Conservation (phyloP, 306 rosid species). For the Vicia villosa region DNA sequence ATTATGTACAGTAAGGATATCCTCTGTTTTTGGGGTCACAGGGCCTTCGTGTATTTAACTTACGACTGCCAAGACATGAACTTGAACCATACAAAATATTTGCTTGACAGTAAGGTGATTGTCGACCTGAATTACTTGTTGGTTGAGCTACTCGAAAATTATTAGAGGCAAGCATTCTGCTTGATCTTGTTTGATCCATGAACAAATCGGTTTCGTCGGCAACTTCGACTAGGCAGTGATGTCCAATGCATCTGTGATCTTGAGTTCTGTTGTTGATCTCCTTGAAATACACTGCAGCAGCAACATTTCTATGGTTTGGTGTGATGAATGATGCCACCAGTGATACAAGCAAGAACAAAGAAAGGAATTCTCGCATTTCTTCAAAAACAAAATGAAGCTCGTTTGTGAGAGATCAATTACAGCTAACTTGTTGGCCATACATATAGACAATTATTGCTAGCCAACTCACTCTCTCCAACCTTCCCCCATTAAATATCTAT, state of each 20-base stretch:
- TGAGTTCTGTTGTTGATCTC: neutral
- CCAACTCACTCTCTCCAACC: too few species aligned
- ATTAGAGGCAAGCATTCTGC: neutral
- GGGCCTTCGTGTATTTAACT: neutral
- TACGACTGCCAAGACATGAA: neutral
- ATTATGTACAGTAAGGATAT: neutral
- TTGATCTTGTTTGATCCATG: neutral
- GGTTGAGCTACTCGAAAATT: neutral
- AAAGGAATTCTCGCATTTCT: neutral
- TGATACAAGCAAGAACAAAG: neutral
- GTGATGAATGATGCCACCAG: neutral
- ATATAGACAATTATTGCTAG: too few species aligned
- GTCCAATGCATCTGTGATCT: neutral
- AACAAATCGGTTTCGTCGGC: neutral
- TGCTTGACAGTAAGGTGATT: neutral
- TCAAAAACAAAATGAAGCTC: neutral
- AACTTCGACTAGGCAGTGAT: neutral
- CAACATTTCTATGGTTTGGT: neutral
- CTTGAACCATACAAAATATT: neutral
- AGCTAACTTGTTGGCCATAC: too few species aligned
- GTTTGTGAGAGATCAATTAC: neutral
- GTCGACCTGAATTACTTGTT: neutral
- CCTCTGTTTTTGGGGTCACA: neutral
- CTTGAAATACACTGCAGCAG: neutral
- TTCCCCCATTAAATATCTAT: too few species aligned